These are phyloP conservation scores for Benincasa hispida DNA, from an alignment of 306 rosid species.

Conservation along the genomic window DNA sequence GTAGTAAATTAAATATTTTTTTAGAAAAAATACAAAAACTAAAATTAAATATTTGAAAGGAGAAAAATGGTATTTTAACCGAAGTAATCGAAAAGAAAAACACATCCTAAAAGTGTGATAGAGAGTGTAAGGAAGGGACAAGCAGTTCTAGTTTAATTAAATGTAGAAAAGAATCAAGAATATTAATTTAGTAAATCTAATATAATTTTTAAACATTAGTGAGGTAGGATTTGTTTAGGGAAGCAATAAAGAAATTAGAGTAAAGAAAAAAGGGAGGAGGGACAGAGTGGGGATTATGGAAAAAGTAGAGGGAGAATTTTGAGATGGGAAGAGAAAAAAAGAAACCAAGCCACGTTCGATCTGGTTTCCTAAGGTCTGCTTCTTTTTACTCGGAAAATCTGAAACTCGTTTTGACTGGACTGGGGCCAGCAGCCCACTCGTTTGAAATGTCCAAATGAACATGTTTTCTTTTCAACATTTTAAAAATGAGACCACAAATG, in stretches of 20 bases:
- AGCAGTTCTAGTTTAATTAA: too few relatives aligned
- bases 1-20: too few relatives aligned
- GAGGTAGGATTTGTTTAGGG: background rate
- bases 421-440: background rate
- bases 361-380: constrained; percentile 2
- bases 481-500: background rate
- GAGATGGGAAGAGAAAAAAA: background rate
- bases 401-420: constrained; percentile 5
- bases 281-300: background rate
- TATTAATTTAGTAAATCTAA: too few relatives aligned
- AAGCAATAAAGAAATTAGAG: too few relatives aligned
- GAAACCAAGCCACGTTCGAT: background rate
- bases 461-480: background rate
- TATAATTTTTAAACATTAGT: background rate
- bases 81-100: too few relatives aligned
- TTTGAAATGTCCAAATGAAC: constrained; percentile 1
- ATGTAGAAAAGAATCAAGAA: too few relatives aligned
- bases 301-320: background rate
- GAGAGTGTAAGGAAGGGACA: too few relatives aligned
- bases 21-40: too few relatives aligned
- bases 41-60: too few relatives aligned
- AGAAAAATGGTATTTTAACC: too few relatives aligned
- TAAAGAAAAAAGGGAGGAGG: background rate
- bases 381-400: background rate
- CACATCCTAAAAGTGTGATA: too few relatives aligned